Base-by-base conservation (phyloP, 2,329 filamentous ascomycete genomes). In the Aspergillus carbonarius region DNA sequence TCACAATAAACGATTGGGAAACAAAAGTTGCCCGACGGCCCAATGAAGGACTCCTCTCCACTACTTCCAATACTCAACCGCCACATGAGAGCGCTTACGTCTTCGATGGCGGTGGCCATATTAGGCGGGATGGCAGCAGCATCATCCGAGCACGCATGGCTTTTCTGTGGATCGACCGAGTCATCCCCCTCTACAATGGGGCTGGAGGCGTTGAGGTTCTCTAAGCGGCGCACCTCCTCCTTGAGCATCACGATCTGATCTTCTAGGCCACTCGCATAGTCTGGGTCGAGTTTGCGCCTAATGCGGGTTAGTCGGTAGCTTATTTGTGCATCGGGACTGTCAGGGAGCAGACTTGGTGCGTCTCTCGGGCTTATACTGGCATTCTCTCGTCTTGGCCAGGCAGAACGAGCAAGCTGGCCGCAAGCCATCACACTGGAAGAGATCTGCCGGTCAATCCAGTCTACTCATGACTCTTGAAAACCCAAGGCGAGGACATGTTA, bases 61-160 rank as follows among this genome's bases (percentile, higher is more conserved):
- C 49, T 40, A 55, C 53, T 44, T 53, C 49, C 42, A 50, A 53
- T 35, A 12, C 20, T 54, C 51, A 54, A 34, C 1, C 51, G 37
- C 51, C 51, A 54, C 7, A 54, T 44, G 15, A 54, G 39, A 0
- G 51, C 51, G 37, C 51, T 54, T n/a, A 42, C 17, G 10, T 57
- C 35, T 9, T 51, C 47, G 25, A 50, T 34, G 4, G 55, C 34
- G 5, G 37, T 44, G 2, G 23, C n/a, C 34, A 37, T 37, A 2
- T n/a, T 37, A 37, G 34, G 34, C 34, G 34, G 34, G 34, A 37
- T 37, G 6, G 34, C 34, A 37, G n/a, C 34, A 37, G 3, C 34
- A 37, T 37, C 34, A 37, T 37, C 23, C 5, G 23, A 23, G 23
- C 23, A 5, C 5, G 23, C 23, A 23, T 23, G 23, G 23, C 23